Conservation (phyloP, 345 rosid species). For the Pistacia integerrima region DNA sequence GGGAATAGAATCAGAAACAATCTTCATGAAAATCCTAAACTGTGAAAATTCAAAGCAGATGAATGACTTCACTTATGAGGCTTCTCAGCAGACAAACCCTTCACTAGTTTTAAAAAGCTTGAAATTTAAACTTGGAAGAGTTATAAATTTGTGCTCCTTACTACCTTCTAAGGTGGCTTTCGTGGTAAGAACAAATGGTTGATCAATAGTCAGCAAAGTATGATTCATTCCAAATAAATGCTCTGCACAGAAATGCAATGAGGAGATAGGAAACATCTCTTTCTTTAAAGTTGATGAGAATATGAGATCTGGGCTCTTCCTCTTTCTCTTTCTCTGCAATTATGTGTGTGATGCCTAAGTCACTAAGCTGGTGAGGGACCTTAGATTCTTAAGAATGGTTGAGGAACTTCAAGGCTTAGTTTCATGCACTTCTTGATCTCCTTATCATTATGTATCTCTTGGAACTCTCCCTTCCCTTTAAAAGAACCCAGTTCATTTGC, state of each 20-base stretch:
- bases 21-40: neutral
- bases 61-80: neutral
- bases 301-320: neutral
- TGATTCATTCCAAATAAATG: neutral
- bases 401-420: neutral
- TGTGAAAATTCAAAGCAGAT: neutral
- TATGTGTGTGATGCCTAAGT: neutral
- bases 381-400: no score
- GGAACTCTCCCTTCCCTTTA: neutral
- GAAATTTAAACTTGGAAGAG: neutral
- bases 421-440: neutral
- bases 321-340: neutral
- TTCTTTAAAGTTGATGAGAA: neutral
- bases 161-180: slow-evolving; percentile 8
- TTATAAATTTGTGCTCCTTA: neutral
- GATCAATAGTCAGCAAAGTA: neutral
- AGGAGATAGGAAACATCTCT: neutral
- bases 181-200: neutral
- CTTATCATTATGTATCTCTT: neutral
- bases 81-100: neutral
- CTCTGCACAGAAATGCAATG: neutral
- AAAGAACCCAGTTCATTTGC: neutral
- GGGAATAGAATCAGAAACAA: neutral
- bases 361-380: neutral
- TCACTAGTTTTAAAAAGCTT: neutral